phyloP scores from a whole-genome alignment of 257 asterid species.

The Nicotiana noctiflora region DNA sequence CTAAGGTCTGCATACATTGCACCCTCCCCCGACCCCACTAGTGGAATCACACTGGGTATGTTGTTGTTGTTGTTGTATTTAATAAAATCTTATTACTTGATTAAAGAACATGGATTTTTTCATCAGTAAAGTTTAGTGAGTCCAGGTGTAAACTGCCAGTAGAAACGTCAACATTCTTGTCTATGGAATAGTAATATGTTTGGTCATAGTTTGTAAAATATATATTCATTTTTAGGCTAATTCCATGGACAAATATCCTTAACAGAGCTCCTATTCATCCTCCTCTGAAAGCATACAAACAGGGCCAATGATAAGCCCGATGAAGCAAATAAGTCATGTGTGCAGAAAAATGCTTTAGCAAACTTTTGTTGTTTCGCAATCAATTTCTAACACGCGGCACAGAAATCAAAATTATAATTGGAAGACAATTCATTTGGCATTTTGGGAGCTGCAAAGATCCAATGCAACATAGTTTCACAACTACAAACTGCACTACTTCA shows the following conservation, averaged over 20 bases:
- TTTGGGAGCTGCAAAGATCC: background rate
- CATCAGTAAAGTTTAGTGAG: background rate
- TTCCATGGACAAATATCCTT: background rate
- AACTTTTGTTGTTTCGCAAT: background rate
- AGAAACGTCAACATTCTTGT: background rate
- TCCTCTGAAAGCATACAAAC: background rate
- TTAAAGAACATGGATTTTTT: no score
- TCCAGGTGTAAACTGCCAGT: background rate
- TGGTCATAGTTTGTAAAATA: background rate
- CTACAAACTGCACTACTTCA: background rate
- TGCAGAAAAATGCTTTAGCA: background rate
- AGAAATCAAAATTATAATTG: background rate
- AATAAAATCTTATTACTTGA: no score
- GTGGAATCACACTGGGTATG: no score
- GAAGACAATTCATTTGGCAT: background rate
- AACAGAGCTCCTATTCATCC: background rate
- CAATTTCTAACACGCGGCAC: background rate
- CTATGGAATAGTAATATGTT: background rate
- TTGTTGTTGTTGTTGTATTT: no score
- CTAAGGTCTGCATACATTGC: no score
- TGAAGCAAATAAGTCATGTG: background rate
- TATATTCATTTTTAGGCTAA: background rate
- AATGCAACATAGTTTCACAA: background rate
- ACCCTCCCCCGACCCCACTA: no score
- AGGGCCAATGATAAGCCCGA: background rate